These are phyloP conservation scores for Monilinia fructigena DNA, from an alignment of 2,329 filamentous ascomycete species.

Conservation along the genomic window DNA sequence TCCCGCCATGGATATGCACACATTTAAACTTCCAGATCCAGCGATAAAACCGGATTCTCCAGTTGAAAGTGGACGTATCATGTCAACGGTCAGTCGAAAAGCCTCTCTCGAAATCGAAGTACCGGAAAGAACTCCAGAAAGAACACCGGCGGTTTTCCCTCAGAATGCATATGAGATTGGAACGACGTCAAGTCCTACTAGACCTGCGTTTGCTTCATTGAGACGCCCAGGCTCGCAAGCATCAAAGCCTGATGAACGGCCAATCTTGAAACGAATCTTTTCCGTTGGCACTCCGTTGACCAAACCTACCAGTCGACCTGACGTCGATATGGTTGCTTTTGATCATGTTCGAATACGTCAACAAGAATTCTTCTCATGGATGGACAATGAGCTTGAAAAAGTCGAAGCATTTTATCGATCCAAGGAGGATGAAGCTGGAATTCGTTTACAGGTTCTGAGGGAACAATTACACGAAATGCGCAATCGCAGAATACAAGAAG, in stretches of 20 bases:
- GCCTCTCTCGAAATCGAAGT: slow-evolving; percentile 11
- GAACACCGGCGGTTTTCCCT: slow-evolving; percentile 15
- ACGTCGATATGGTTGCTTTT: slow-evolving; percentile 54
- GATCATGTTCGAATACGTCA: slow-evolving; percentile 70
- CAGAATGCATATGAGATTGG: slow-evolving; percentile 47
- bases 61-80: slow-evolving; percentile 1
- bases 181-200: slow-evolving; percentile 39
- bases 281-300: slow-evolving; percentile 38
- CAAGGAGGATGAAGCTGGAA: slow-evolving; percentile 82
- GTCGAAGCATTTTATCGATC: slow-evolving; percentile 85
- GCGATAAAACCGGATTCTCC: slow-evolving; percentile 41
- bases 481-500: slow-evolving; percentile 74
- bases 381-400: slow-evolving; percentile 84
- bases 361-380: slow-evolving; percentile 81
- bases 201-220: slow-evolving; percentile 33
- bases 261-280: slow-evolving; percentile 35
- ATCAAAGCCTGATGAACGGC: slow-evolving; percentile 28
- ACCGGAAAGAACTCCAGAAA: slow-evolving; percentile 1
- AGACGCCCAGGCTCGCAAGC: slow-evolving; percentile 27
- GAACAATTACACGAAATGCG: slow-evolving; percentile 93
- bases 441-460: slow-evolving; percentile 67
- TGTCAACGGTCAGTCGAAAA: slow-evolving; percentile 9
- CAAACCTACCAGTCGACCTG: slow-evolving; percentile 44
- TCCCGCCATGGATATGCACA: slow-evolving; percentile 41
- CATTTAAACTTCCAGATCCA: slow-evolving; percentile 60